Evolutionary conservation across 768 basidiomycete species (phyloP), one percentile per base, ranked within the genome.

Genomic region (Suillus subalutaceus): DNA sequence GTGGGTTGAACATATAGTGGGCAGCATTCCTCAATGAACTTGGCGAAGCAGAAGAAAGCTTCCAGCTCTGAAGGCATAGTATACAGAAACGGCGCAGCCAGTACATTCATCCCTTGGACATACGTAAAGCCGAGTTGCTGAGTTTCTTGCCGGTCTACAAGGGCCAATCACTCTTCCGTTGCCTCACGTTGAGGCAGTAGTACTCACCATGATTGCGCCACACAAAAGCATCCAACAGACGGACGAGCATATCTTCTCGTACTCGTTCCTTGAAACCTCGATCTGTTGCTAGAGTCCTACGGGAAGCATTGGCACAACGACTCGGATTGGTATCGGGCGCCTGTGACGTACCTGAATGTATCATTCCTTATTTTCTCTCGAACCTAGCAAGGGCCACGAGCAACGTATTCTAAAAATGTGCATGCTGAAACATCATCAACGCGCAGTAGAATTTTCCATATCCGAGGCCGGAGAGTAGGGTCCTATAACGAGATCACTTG

Each of bases 71-170:
- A 95, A 7, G 97, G 96, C 88, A 99, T 93, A 13, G 93, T 94
- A 74, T 97, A 99, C 37, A 99, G 84, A 78, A 99, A 99, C 0
- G 97, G 97, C 3, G 97, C 97, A 26, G 96, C 95, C 43, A 99
- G 88, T 58, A 99, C 97, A 75, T 99, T 99, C 95, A 97, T 98
- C 38, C 97, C 97, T 79, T 99, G 97, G 10, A 99, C 96, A 72
- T 99, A 99, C 38, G 93, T 95, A 78, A 98, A 97, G 10, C 88
- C 93, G 50, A 94, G 84, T 65, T 88, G 89, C n/a, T 91, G 86
- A 1, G 81, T 82, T 72, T 93, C 91, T 77, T 91, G 89, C 68
- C 88, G 83, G 72, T 94, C 93, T 94, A 69, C 10, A 67, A 44
- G 18, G 55, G 63, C 18, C 32, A 35, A 40, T 43, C 40, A 57